These are phyloP conservation scores for Leptodontidium sp. DNA, from an alignment of 2,329 filamentous ascomycete species.

Conservation along the genomic window DNA sequence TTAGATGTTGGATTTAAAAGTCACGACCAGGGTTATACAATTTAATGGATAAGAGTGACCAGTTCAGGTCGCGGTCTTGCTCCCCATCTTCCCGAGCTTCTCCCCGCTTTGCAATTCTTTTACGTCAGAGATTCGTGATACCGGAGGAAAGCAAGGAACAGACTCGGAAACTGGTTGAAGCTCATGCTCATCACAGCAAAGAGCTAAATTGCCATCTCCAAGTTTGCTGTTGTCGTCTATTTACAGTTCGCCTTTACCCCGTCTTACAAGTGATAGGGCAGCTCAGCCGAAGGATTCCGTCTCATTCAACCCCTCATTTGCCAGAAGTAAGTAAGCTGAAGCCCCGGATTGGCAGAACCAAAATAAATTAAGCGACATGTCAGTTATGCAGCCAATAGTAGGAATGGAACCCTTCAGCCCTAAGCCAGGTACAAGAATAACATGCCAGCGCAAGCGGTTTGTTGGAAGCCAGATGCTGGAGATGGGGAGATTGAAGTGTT, in stretches of 20 bases:
- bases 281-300: constrained; percentile 1
- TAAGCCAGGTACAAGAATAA: neutral
- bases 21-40: no score
- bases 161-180: no score
- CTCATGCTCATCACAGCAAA: no score
- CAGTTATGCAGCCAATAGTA: neutral
- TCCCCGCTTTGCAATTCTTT: no score
- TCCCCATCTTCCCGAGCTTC: no score
- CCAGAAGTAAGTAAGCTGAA: neutral
- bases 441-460: neutral
- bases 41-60: no score
- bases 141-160: no score
- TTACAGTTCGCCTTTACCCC: neutral
- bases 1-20: no score
- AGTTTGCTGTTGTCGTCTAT: neutral
- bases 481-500: neutral
- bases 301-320: no score
- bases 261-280: neutral
- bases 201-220: no score
- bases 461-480: neutral
- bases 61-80: no score
- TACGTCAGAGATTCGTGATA: no score
- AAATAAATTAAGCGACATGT: constrained; percentile 15
- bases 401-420: neutral
- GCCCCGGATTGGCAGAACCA: constrained; percentile 10